Evolutionary conservation across 768 basidiomycete species (phyloP).

Genomic region (Scleroderma bovista): DNA sequence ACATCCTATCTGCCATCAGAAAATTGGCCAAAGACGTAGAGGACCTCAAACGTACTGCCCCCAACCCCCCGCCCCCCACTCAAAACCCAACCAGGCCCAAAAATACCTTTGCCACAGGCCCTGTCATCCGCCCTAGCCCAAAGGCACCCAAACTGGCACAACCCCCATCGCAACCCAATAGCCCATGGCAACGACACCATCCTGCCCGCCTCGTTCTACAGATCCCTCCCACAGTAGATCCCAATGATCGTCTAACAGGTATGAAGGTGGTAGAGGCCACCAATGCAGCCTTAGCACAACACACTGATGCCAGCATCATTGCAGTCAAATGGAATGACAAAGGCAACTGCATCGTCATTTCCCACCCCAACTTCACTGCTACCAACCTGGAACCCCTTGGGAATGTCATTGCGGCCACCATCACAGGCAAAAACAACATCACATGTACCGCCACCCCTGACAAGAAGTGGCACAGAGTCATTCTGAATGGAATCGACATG

Average conservation of each 20-base stretch:
- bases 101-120: no score
- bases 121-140: no score
- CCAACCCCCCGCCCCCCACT: no score
- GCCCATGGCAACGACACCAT: neutral
- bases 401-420: neutral
- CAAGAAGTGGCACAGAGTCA: neutral
- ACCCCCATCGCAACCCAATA: no score
- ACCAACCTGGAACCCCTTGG: neutral
- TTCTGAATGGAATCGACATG: neutral
- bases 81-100: no score
- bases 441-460: neutral
- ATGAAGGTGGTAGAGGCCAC: neutral
- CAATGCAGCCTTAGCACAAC: neutral
- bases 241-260: neutral
- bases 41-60: no score
- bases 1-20: no score
- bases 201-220: neutral
- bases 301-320: neutral
- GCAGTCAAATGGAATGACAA: neutral
- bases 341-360: neutral
- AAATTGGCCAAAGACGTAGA: no score
- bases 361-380: neutral
- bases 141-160: no score
- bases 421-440: no score
- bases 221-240: neutral